Base-by-base conservation (phyloP, 371 early-diverging fungal species). In the Mucor indicus region DNA sequence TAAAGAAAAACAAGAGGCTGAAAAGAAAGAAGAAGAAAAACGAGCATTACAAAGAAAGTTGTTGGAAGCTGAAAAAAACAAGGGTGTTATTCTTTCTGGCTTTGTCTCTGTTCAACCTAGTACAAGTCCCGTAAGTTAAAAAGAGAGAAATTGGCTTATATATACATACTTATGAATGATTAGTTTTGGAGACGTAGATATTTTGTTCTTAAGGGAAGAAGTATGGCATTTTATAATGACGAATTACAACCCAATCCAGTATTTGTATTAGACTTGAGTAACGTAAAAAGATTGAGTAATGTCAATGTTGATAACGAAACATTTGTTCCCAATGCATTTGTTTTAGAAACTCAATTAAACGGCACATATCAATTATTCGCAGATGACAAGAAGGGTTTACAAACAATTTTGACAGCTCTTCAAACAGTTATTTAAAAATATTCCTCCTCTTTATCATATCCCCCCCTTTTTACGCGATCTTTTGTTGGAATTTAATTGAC, bases 211-310 rank as follows among this genome's bases (percentile, higher is more conserved):
- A 52, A 57, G 16, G 57, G 54, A 25, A 56, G 50, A 36, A 50
- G 43, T 12, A 31, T 65, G 48, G 22, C 57, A 3, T 45, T 65
- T 45, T 65, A 60, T 25, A 49, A 53, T 23, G 52, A 49, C 36
- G 53, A 51, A 40, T 42, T 57, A 32, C 48, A 38, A 17, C 20
- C 43, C 17, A 57, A 55, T 8, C 77, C 81, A 5, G 39, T 76
- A 6, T 48, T 63, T 4, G 70, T 77, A 31, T 55, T 85, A 38
- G 73, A 77, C 33, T 59, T 85, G n/a, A 67, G 38, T 13, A 44
- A 38, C 13, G 68, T 67, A 4, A 58, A 45, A 2, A 45, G 65
- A 48, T 42, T 72, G 17, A 64, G 55, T 27, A 50, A 53, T 10
- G 60, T 67, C 5, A 60, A 69, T 39, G 54, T 53, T 9, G 67